phyloP scores from a whole-genome alignment of 2,329 filamentous ascomycete species.

The Phyllosticta citrichinensis region DNA sequence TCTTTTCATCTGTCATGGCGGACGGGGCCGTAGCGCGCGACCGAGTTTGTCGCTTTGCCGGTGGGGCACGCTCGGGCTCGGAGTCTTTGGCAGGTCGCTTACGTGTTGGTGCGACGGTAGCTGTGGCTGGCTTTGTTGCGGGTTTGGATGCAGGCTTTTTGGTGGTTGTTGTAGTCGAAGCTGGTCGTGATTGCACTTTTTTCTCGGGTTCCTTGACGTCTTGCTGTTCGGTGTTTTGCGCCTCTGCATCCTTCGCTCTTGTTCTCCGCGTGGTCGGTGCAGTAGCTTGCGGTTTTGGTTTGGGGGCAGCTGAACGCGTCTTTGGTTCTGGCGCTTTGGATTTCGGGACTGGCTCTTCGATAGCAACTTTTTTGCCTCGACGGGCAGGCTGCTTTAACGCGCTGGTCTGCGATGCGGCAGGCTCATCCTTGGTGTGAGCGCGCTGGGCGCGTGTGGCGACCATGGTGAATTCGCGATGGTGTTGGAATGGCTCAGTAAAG shows the following conservation, averaged over 20 bases:
- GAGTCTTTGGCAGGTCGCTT: conserved; percentile 5
- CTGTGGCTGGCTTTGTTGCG: neutral
- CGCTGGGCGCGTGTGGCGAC: conserved; percentile 11
- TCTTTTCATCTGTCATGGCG: neutral
- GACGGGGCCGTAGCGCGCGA: neutral
- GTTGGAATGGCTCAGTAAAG: neutral
- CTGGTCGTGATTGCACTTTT: neutral
- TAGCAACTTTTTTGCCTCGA: conserved; percentile 4
- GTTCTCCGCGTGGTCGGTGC: conserved; percentile 6
- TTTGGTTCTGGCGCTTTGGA: neutral
- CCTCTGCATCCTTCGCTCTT: conserved; percentile 5
- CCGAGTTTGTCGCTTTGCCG: conserved; percentile 3
- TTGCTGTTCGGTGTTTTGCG: neutral
- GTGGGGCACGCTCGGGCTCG: conserved; percentile 4
- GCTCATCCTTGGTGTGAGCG: conserved; percentile 6
- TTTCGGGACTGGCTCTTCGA: neutral
- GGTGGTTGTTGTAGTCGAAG: neutral
- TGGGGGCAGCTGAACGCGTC: conserved; percentile 1
- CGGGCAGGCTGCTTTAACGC: conserved; percentile 7
- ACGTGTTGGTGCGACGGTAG: neutral
- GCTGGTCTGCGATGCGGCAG: neutral
- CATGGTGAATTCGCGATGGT: conserved; percentile 2
- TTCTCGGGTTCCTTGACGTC: neutral
- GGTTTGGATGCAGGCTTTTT: neutral
- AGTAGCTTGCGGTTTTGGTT: neutral